A percentile compares a stretch with the other conserved stretches of the same genome.
phyloP scores from a whole-genome alignment of 345 rosid genomes.

The Acer saccharum region DNA sequence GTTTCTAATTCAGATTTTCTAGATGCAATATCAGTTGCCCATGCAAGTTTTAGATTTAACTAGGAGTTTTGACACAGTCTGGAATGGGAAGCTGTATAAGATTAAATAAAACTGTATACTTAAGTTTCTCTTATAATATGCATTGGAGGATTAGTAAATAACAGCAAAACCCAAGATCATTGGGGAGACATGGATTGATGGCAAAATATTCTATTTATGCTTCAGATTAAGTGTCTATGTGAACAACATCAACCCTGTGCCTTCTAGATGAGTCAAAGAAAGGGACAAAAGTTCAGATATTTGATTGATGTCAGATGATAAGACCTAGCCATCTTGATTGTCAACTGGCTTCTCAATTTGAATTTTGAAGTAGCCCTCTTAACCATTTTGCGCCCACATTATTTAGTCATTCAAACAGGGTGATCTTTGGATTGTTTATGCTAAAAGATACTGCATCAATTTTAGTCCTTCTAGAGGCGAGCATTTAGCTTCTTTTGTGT shows the following conservation, averaged over 20 bases:
- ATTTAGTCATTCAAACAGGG: constrained; percentile 1
- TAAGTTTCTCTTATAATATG: neutral
- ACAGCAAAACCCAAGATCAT: neutral
- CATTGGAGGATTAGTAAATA: neutral
- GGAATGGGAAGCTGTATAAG: neutral
- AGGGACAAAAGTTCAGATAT: neutral
- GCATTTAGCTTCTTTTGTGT: neutral
- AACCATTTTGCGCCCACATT: neutral
- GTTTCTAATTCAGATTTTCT: constrained; percentile 1
- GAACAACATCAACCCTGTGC: neutral
- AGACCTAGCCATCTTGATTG: neutral
- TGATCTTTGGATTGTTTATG: neutral
- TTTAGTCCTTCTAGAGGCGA: neutral
- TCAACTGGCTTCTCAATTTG: neutral
- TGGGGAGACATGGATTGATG: neutral
- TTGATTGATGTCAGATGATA: neutral
- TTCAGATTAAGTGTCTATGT: neutral
- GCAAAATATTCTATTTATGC: neutral
- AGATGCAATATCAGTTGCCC: no score
- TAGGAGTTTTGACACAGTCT: neutral
- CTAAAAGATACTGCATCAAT: neutral
- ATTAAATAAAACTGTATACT: neutral
- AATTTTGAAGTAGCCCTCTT: neutral
- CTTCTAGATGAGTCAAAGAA: neutral
- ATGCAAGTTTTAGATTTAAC: neutral